Base-by-base conservation (phyloP, 139 green algal species). In the Micractinium sp. region DNA sequence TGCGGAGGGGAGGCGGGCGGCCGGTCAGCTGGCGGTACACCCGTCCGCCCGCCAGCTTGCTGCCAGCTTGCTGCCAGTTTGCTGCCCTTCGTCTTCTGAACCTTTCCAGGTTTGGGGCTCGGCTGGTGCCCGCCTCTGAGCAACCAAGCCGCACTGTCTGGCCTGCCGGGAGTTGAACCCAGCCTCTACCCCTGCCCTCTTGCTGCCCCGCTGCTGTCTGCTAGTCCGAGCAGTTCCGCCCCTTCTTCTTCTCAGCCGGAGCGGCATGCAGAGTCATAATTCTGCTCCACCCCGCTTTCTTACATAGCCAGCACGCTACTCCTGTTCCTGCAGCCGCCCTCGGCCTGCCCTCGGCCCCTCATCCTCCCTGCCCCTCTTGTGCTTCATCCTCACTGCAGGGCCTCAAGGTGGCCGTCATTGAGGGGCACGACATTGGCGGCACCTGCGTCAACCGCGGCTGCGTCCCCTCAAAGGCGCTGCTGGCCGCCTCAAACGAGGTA, bases 401-500 rank as follows among this genome's bases (percentile, higher is more conserved):
- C 71, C 91, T 99, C 38, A 99, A 99, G 93, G 97, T 98, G 81
- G 97, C 96, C 47, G 95, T 99, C 53, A 95, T 99, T 60, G 98
- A 99, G 94, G 97, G 97, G 53, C 96, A 99, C 90, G 97, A 99
- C 78, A 96, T 99, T 38, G 98, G 98, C 60, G 98, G 98, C 90
- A 99, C 98, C 35, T 99, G 98, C 93, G 98, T 99, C 12, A 99
- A 99, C 94, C 90, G 98, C n/a, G 98, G 98, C 86, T 99, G 98
- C 92, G 97, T 99, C 81, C 98, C 98, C 84, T 99, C 96, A 80
- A 98, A 99, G 92, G 98, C 98, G 1, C 94, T 99, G 82, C 96
- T 99, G 83, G 98, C 98, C 66, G 98, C 98, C 7, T 96, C 97
- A 22, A 98, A 98, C 56, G 83, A 87, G 83, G 83, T 87, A 36